Evolutionary conservation across 2,329 filamentous ascomycete species (phyloP).

Genomic region (Stenocarpella maydis): DNA sequence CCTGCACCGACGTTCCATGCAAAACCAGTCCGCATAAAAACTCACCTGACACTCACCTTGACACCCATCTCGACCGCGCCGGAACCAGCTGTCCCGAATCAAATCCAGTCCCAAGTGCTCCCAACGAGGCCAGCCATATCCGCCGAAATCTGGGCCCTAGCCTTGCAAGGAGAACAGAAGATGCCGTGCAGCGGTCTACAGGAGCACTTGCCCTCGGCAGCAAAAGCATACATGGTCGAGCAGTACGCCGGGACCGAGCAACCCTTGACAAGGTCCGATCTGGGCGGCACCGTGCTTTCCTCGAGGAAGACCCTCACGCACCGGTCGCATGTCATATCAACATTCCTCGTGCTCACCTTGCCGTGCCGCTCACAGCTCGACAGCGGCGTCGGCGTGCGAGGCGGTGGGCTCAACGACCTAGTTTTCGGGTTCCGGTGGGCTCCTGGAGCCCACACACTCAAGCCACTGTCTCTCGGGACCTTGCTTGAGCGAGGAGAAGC

Average conservation of each 20-base stretch:
- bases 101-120: slow-evolving; percentile 8
- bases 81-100: neutral
- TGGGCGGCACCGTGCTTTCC: slow-evolving; percentile 19
- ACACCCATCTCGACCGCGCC: neutral
- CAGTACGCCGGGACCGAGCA: slow-evolving; percentile 3
- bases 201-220: slow-evolving; percentile 16
- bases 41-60: neutral
- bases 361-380: slow-evolving; percentile 11
- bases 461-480: neutral
- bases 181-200: neutral
- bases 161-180: slow-evolving; percentile 22
- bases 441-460: slow-evolving; percentile 11
- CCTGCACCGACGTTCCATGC: neutral
- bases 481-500: neutral
- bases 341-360: neutral
- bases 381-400: neutral
- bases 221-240: neutral
- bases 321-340: slow-evolving; percentile 6
- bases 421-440: slow-evolving; percentile 7
- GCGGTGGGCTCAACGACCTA: neutral
- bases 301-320: neutral
- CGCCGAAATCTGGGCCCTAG: slow-evolving; percentile 18
- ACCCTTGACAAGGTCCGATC: neutral
- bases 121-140: neutral
- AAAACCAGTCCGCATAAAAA: neutral